phyloP scores from a whole-genome alignment of 371 early-diverging fungal species.

The Zychaea mexicana region DNA sequence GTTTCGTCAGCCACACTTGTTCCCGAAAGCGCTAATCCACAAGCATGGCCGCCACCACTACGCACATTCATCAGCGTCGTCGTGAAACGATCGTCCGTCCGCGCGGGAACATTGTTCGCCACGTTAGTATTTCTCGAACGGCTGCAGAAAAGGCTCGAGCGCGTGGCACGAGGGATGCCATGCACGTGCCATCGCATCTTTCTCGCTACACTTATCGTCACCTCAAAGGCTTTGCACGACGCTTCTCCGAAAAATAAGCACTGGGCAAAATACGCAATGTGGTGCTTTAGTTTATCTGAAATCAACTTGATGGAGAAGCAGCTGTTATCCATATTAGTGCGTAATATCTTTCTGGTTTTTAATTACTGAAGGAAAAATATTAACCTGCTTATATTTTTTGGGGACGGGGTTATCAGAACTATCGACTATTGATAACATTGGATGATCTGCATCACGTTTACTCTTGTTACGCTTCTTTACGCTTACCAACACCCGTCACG shows the following conservation, averaged over 20 bases:
- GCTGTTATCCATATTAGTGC: slow-evolving; percentile 67
- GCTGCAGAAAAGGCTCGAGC: slow-evolving; percentile 50
- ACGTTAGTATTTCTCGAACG: slow-evolving; percentile 63
- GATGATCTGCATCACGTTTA: slow-evolving; percentile 13
- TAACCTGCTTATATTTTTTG: too few species aligned
- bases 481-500: neutral
- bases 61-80: slow-evolving; percentile 56
- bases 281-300: slow-evolving; percentile 69
- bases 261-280: slow-evolving; percentile 69
- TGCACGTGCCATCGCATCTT: slow-evolving; percentile 82
- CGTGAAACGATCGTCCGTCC: slow-evolving; percentile 54
- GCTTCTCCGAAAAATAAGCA: slow-evolving; percentile 77
- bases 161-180: slow-evolving; percentile 66
- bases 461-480: slow-evolving; percentile 1
- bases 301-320: slow-evolving; percentile 86
- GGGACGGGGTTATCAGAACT: slow-evolving; percentile 10
- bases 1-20: neutral
- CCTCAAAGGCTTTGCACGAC: slow-evolving; percentile 72
- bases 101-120: slow-evolving; percentile 62
- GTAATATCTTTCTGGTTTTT: neutral
- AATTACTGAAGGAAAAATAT: neutral
- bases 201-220: slow-evolving; percentile 74
- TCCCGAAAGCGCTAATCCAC: slow-evolving; percentile 1
- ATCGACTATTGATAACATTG: slow-evolving; percentile 10
- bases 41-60: slow-evolving; percentile 39